phyloP scores from a whole-genome alignment of 768 basidiomycete genomes.

The Pleurotus tuoliensis region DNA sequence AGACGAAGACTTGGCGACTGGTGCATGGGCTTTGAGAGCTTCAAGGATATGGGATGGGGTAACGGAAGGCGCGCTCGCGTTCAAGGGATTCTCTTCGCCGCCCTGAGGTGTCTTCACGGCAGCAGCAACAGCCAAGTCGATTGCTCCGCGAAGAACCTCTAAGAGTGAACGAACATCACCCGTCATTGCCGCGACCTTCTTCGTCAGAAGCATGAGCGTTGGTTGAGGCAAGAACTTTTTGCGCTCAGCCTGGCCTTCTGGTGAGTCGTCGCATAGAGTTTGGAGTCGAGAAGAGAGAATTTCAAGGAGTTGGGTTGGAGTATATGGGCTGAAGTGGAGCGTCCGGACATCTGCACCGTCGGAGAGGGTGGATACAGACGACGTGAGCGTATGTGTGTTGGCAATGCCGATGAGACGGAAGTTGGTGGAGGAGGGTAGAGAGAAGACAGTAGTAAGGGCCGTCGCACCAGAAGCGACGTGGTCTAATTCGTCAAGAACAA shows the following conservation, averaged over 20 bases:
- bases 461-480: conserved; percentile 65
- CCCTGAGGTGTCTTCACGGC: conserved; percentile 13
- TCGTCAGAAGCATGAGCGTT: conserved; percentile 66
- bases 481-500: conserved; percentile 86
- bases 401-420: conserved; percentile 82
- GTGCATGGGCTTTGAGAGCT: conserved; percentile 69
- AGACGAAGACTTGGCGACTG: conserved; percentile 9
- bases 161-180: conserved; percentile 82
- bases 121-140: conserved; percentile 56
- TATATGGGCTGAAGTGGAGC: conserved; percentile 80
- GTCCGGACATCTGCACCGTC: conserved; percentile 46
- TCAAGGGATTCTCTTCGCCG: conserved; percentile 30
- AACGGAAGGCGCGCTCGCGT: conserved; percentile 38
- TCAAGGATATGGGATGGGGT: conserved; percentile 67
- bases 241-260: conserved; percentile 25
- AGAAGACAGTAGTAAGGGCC: conserved; percentile 60
- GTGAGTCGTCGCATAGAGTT: conserved; percentile 38
- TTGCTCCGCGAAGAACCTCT: conserved; percentile 76
- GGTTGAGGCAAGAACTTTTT: conserved; percentile 61
- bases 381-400: conserved; percentile 82
- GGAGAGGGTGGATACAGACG: conserved; percentile 24
- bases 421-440: conserved; percentile 51
- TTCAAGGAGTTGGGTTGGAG: conserved; percentile 61
- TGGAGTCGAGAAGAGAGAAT: conserved; percentile 66
- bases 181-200: conserved; percentile 77